A percentile compares a stretch with the other conserved stretches of the same genome.
Evolutionary conservation across 1,284 basidiomycete genomes (phyloP).

Genomic region (Rhodotorula sp.): DNA sequence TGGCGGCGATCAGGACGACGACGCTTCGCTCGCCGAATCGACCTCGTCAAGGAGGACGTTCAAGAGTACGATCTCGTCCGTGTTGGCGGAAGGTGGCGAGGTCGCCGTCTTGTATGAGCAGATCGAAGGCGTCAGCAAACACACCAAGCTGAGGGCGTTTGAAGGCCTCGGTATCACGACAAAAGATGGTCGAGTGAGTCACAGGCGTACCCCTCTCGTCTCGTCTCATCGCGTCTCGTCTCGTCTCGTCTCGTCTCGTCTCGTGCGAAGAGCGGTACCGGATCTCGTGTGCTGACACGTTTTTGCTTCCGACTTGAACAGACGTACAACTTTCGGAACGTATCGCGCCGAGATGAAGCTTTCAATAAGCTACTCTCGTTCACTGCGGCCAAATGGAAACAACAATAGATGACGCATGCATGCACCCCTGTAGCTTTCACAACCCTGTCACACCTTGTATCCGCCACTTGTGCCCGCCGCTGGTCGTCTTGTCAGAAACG

Average conservation of each 20-base stretch:
- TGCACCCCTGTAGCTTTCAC: background rate
- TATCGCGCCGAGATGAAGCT: slow-evolving; percentile 27
- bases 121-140: slow-evolving; percentile 34
- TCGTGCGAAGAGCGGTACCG: no score
- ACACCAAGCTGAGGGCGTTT: slow-evolving; percentile 4
- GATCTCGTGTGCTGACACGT: no score
- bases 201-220: background rate
- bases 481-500: slow-evolving; percentile 8
- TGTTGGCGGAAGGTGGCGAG: background rate
- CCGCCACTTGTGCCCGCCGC: slow-evolving; percentile 25
- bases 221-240: background rate
- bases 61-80: no score
- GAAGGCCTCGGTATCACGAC: slow-evolving; percentile 20
- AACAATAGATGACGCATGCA: background rate
- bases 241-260: background rate
- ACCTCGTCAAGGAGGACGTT: background rate
- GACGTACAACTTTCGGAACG: slow-evolving; percentile 26
- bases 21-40: no score
- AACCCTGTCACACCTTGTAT: slow-evolving; percentile 8
- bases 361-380: slow-evolving; percentile 32
- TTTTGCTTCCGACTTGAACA: background rate
- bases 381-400: slow-evolving; percentile 1
- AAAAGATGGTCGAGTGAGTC: slow-evolving; percentile 24
- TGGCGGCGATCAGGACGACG: background rate
- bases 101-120: slow-evolving; percentile 10